These are phyloP conservation scores for Penicillium digitatum DNA, from an alignment of 2,329 filamentous ascomycete species.

Conservation along the genomic window DNA sequence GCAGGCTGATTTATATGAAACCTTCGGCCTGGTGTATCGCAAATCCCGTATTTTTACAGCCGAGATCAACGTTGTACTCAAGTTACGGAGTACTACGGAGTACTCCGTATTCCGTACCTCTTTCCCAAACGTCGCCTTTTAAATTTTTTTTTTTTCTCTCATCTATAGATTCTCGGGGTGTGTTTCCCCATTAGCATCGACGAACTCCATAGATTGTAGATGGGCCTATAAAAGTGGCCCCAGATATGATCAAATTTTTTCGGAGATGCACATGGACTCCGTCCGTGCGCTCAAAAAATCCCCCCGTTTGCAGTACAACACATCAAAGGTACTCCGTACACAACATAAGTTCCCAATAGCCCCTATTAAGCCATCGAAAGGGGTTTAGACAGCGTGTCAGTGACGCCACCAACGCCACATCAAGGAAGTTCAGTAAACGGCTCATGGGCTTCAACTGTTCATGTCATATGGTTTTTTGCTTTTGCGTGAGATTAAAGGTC, in stretches of 20 bases:
- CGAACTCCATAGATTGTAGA: background rate
- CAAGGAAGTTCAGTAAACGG: background rate
- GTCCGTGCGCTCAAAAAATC: background rate
- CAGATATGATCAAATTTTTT: background rate
- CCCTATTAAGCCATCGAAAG: background rate
- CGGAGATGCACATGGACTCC: background rate
- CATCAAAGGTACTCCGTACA: too few relatives aligned
- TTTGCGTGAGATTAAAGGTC: conserved; percentile 8
- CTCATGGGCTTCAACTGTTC: background rate
- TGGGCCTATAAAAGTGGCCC: background rate
- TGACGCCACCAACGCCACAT: background rate
- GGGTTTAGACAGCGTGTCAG: background rate
- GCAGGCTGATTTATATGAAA: conserved; percentile 7
- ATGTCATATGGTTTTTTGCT: background rate
- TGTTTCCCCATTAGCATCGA: background rate
- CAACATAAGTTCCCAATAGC: background rate
- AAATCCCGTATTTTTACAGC: background rate
- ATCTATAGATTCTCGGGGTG: background rate
- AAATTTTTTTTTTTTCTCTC: background rate
- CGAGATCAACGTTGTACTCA: background rate
- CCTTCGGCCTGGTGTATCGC: background rate
- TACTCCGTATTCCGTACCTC: too few relatives aligned
- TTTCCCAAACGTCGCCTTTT: too few relatives aligned
- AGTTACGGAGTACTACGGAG: too few relatives aligned
- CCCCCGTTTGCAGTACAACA: background rate